Evolutionary conservation across 352 stramenopile genomes (phyloP).

Genomic region (Pythium apleroticum): DNA sequence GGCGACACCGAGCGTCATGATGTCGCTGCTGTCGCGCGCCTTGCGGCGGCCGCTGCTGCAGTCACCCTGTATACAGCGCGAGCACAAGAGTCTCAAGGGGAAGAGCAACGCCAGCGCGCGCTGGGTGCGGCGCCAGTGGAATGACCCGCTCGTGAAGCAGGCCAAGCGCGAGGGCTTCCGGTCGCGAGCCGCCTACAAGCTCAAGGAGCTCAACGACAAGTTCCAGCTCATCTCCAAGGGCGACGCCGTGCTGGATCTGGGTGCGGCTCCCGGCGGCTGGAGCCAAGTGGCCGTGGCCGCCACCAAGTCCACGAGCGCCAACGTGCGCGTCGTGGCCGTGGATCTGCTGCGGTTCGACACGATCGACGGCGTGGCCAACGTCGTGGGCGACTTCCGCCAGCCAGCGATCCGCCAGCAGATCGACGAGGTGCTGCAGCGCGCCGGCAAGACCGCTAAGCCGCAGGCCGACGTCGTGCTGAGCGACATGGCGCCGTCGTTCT

Average conservation of each 20-base stretch:
- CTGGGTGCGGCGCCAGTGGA: slow-evolving; percentile 85
- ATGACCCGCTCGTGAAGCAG: slow-evolving; percentile 82
- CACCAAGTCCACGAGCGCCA: slow-evolving; percentile 27
- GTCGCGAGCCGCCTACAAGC: slow-evolving; percentile 80
- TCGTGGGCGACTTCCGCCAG: slow-evolving; percentile 86
- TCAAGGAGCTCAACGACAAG: slow-evolving; percentile 84
- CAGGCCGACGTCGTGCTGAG: slow-evolving; percentile 81
- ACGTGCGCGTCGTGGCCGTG: slow-evolving; percentile 63
- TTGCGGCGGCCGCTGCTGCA: slow-evolving; percentile 17
- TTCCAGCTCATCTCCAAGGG: slow-evolving; percentile 62
- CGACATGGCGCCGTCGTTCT: slow-evolving; percentile 88
- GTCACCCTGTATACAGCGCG: slow-evolving; percentile 29
- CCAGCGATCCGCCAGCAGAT: slow-evolving; percentile 54
- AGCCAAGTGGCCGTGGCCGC: slow-evolving; percentile 78
- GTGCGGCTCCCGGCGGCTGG: slow-evolving; percentile 82
- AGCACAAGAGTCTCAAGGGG: slow-evolving; percentile 76
- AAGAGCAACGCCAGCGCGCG: slow-evolving; percentile 83
- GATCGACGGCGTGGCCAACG: slow-evolving; percentile 61
- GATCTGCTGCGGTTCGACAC: slow-evolving; percentile 73
- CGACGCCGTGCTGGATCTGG: slow-evolving; percentile 80
- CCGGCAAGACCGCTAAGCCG: slow-evolving; percentile 14
- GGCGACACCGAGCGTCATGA: neutral
- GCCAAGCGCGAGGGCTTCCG: slow-evolving; percentile 81
- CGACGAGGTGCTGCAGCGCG: slow-evolving; percentile 38
- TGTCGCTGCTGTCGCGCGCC: slow-evolving; percentile 6